These are phyloP conservation scores for Linnemannia hyalina DNA, from an alignment of 192 early-diverging fungal genomes.

Conservation along the genomic window DNA sequence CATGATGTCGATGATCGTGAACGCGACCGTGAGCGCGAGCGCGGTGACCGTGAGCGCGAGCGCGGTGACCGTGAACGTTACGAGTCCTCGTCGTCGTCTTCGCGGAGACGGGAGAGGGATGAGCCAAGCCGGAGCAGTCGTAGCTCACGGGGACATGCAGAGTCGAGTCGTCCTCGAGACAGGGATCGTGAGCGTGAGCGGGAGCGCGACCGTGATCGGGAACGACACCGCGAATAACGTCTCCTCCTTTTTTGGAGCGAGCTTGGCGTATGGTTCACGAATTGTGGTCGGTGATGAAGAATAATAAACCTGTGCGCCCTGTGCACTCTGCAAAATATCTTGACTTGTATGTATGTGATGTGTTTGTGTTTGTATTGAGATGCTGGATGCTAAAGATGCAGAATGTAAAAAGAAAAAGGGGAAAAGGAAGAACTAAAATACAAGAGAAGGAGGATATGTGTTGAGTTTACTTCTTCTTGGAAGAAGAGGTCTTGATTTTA, in stretches of 20 bases:
- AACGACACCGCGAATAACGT: slow-evolving; percentile 4
- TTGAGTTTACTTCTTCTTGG: slow-evolving; percentile 59
- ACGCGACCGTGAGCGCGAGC: slow-evolving; percentile 21
- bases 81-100: not conserved
- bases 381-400: too few relatives aligned
- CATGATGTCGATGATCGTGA: slow-evolving; percentile 43
- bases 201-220: slow-evolving; percentile 14
- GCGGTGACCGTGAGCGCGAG: slow-evolving; percentile 16
- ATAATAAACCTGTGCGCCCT: too few relatives aligned
- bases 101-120: slow-evolving; percentile 24
- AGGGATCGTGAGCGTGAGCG: slow-evolving; percentile 24
- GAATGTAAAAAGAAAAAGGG: not conserved
- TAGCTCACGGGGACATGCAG: slow-evolving; percentile 21
- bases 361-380: too few relatives aligned
- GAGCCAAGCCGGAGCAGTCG: slow-evolving; percentile 14
- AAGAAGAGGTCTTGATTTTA: slow-evolving; percentile 80
- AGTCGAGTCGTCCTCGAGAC: slow-evolving; percentile 2
- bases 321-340: too few relatives aligned
- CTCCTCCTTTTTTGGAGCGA: not conserved
- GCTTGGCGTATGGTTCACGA: not conserved
- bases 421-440: not conserved
- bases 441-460: not conserved
- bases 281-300: not conserved
- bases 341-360: too few relatives aligned
- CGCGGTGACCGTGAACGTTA: slow-evolving; percentile 18